Percentiles rank a stretch among this genome's conserved stretches.
Evolutionary conservation across 345 rosid species (phyloP).

Genomic region (Boechera stricta): DNA sequence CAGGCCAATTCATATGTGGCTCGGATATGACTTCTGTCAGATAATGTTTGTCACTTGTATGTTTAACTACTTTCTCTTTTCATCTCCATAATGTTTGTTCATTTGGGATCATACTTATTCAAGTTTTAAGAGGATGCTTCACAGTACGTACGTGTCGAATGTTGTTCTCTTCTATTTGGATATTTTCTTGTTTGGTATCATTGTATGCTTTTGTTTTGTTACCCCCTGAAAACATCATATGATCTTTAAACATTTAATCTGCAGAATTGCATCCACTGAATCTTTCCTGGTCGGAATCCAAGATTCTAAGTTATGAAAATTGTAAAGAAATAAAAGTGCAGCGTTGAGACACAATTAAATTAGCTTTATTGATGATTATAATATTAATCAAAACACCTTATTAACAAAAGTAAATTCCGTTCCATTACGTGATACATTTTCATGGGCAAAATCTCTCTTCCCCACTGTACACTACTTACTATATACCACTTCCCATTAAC

Average conservation of each 20-base stretch:
- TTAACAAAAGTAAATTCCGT: conserved; percentile 20
- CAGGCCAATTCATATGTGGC: conserved; percentile 99
- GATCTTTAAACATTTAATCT: background rate
- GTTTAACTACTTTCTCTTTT: conserved; percentile 3
- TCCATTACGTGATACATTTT: conserved; percentile 34
- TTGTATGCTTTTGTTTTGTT: background rate
- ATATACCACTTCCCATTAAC: conserved; percentile 28
- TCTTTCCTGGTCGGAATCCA: background rate
- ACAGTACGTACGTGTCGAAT: conserved; percentile 6
- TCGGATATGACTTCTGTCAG: conserved; percentile 53
- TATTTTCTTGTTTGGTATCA: background rate
- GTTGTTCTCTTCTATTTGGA: conserved; percentile 20
- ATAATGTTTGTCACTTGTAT: conserved; percentile 28
- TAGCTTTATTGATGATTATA: conserved; percentile 29
- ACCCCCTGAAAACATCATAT: background rate
- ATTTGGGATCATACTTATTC: conserved; percentile 19
- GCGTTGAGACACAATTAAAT: background rate
- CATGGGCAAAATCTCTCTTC: conserved; percentile 38
- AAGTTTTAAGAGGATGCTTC: background rate
- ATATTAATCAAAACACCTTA: conserved; percentile 23
- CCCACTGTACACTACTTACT: conserved; percentile 47
- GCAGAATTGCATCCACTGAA: background rate
- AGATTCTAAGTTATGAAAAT: background rate
- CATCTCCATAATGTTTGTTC: conserved; percentile 1
- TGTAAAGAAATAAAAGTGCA: background rate